Evolutionary conservation across 2,329 filamentous ascomycete genomes (phyloP), one percentile per base, ranked within the genome.

Genomic region (Monosporascus sp.): DNA sequence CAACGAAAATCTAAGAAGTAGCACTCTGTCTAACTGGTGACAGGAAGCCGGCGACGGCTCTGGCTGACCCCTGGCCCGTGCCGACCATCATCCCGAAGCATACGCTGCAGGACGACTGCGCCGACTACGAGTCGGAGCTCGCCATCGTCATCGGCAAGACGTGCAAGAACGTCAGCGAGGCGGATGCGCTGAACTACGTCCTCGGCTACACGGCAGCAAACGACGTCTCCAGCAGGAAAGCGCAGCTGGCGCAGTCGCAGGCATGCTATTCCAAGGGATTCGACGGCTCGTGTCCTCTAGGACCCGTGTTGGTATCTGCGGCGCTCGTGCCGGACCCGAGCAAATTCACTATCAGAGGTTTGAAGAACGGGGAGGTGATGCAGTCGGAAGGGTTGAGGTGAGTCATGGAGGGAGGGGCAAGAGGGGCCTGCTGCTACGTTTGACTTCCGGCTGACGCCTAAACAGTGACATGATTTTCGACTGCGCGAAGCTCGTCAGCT

Each of bases 191-290:
- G 49, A 74, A 78, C 57, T 83, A 85, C 60, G 74, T 87, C 5
- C 76, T 87, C 2, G 83, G 84, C 27, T 87, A 87, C 64, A 83
- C 81, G 0, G 76, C 77, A 22, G 76, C 77, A 60, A 87, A 87
- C 68, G 83, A 87, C 62, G 77, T 87, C 6, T 84, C 81, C 2
- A 80, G 78, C 55, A 77, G 82, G 4, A 76, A 78, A 49, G 73
- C 72, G 50, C 82, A 85, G 69, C 73, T 78, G 59, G 70, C 73
- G 22, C 75, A 79, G 63, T 72, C 70, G 48, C 80, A 83, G 63
- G 81, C 78, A 73, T 80, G 74, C 53, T 84, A 77, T 63, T 82
- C 78, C 24, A 83, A 84, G 67, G 79, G 80, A 1, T 81, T 83
- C 51, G 81, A 83, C 57, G 76, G 76, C 27, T 72, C 76, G 2